These are phyloP conservation scores for Fraxinus paxiana DNA, from an alignment of 305 asterid genomes.

Conservation along the genomic window DNA sequence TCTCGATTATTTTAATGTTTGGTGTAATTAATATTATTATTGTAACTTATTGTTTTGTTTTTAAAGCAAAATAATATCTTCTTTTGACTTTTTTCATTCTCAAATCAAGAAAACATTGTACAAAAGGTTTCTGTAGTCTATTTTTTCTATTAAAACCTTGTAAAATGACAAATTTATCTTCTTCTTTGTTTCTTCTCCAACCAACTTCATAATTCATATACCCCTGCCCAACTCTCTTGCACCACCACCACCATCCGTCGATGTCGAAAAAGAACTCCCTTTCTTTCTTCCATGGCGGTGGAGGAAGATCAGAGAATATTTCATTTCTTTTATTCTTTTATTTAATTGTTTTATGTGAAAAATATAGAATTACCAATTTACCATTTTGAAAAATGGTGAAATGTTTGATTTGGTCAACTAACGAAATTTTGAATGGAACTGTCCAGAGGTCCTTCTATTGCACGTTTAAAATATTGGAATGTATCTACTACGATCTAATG, in stretches of 20 bases:
- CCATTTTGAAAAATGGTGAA: neutral
- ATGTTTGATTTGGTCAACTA: neutral
- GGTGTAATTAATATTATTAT: neutral
- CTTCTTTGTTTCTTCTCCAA: neutral
- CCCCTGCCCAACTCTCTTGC: too few species aligned
- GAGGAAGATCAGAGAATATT: neutral
- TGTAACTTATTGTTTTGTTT: neutral
- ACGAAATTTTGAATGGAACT: neutral
- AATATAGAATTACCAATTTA: too few species aligned
- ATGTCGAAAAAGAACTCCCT: neutral
- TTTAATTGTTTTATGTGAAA: neutral
- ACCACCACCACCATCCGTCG: neutral
- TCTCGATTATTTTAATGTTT: neutral
- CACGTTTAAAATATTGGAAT: neutral
- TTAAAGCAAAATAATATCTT: too few species aligned
- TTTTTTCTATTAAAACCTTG: too few species aligned
- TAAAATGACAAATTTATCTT: neutral
- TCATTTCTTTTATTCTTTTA: neutral
- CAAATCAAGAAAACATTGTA: neutral
- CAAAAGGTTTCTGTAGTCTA: neutral
- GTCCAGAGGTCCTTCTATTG: neutral
- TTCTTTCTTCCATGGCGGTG: neutral
- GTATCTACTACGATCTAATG: neutral
- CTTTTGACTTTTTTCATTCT: neutral
- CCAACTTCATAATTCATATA: neutral